Evolutionary conservation across 495 filamentous ascomycete genomes (phyloP).

Genomic region (Xylaria longipes): DNA sequence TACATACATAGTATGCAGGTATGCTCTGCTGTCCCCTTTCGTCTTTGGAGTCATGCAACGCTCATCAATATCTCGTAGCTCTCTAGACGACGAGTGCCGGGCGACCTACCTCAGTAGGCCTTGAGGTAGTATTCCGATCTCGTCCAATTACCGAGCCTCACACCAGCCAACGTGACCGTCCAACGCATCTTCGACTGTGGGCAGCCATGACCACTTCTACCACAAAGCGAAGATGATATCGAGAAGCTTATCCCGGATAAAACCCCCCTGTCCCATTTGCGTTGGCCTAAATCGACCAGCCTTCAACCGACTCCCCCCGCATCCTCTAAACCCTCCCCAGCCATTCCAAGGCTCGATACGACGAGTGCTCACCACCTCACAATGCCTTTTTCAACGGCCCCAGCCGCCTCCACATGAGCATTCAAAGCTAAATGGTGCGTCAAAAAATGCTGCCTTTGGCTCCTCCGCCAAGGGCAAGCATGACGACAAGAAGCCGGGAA

Average conservation of each 20-base stretch:
- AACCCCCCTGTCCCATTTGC: slow-evolving; percentile 16
- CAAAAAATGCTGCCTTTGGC: slow-evolving; percentile 11
- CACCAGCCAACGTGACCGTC: neutral
- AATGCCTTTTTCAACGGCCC: slow-evolving; percentile 5
- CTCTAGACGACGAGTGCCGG: neutral
- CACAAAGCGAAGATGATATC: slow-evolving; percentile 22
- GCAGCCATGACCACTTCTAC: slow-evolving; percentile 16
- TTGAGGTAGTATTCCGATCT: neutral
- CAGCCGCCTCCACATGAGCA: neutral
- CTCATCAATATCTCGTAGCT: neutral
- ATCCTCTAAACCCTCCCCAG: neutral
- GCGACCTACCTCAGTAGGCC: neutral
- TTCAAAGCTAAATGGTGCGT: neutral
- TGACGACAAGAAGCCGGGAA: slow-evolving; percentile 1
- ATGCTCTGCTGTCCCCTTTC: neutral
- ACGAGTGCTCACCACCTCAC: slow-evolving; percentile 18
- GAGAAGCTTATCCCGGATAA: slow-evolving; percentile 22
- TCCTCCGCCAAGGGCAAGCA: slow-evolving; percentile 23
- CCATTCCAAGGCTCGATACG: slow-evolving; percentile 17
- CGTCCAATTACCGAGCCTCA: slow-evolving; percentile 4
- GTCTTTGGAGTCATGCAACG: neutral
- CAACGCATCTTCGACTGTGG: neutral
- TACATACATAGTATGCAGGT: neutral
- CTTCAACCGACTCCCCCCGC: neutral
- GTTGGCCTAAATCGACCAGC: neutral